phyloP scores from a whole-genome alignment of 2,329 filamentous ascomycete genomes.

The Arthrobotrys megalospora region DNA sequence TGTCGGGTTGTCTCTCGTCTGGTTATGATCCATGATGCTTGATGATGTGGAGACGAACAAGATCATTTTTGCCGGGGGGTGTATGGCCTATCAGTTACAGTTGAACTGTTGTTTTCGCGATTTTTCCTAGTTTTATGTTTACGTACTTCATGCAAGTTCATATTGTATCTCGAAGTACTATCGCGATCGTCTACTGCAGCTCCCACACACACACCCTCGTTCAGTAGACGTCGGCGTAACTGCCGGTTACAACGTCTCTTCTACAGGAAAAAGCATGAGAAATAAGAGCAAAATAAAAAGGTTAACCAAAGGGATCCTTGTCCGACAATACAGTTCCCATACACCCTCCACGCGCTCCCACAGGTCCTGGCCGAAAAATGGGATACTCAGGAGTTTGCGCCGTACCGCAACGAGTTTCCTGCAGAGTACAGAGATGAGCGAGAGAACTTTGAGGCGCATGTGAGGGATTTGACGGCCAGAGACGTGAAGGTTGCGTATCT shows the following conservation, averaged over 20 bases:
- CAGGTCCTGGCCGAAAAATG: constrained; percentile 77
- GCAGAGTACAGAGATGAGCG: constrained; percentile 74
- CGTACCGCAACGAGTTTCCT: constrained; percentile 81
- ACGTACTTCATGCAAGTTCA: constrained; percentile 25
- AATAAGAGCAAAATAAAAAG: constrained; percentile 20
- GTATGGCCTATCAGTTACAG: constrained; percentile 13
- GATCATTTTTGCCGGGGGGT: constrained; percentile 31
- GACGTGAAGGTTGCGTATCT: constrained; percentile 84
- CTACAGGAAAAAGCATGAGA: constrained; percentile 1
- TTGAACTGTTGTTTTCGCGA: constrained; percentile 10
- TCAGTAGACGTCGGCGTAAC: constrained; percentile 8
- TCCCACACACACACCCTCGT: neutral
- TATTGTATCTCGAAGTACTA: constrained; percentile 23
- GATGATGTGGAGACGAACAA: constrained; percentile 48
- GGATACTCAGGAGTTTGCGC: constrained; percentile 76
- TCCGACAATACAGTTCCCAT: constrained; percentile 77
- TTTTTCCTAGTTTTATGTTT: constrained; percentile 8
- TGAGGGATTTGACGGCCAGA: constrained; percentile 78
- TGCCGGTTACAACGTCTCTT: constrained; percentile 7
- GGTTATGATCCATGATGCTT: constrained; percentile 53
- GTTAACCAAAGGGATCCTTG: constrained; percentile 60
- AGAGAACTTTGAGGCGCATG: constrained; percentile 76
- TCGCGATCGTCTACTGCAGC: constrained; percentile 20
- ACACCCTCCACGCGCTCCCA: constrained; percentile 78
- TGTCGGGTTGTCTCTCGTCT: constrained; percentile 26